Base-by-base conservation (phyloP, 1,139 yeast genomes). In the Geotrichum histeridarum region DNA sequence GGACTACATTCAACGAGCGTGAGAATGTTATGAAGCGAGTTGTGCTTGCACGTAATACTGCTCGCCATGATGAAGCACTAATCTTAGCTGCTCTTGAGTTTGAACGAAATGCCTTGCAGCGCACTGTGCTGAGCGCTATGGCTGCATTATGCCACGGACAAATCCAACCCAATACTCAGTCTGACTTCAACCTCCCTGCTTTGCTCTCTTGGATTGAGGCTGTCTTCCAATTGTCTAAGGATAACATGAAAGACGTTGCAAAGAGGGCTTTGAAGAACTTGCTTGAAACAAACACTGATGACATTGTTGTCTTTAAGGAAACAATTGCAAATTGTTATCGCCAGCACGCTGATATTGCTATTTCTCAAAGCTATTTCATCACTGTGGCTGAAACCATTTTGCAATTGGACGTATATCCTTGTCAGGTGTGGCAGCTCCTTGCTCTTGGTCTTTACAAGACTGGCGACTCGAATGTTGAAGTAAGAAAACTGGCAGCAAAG, bases 81-180 rank as follows among this genome's bases (percentile, higher is more conserved):
- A 72, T 86, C 12, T 77, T 81, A 42, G 95, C 98, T 0, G 83
- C 93, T 4, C 76, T 93, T 58, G 98, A 93, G 65, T 78, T 91
- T 45, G 96, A 91, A 66, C 81, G 81, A 62, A 80, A 83, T 51
- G 82, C 84, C 36, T 70, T 91, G 12, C 91, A 89, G 61, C 73
- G 78, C 37, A 78, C 95, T 0, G 79, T 95, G 0, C 74, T 89
- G 51, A 85, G 89, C 59, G 83, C 95, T 48, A 87, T 94, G 95
- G 87, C 96, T 0, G 77, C 84, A 0, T 72, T 93, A 32, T 84
- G 95, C 61, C 79, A 83, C 15, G 74, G 74, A 0, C 69, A 70
- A 1, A 57, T 71, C 14, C 58, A 64, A 1, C 54, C 49, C 74
- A 68, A 56, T 67, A 37, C 62, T 77, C 0, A 63, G 79, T 0